A percentile compares a stretch with the other conserved stretches of the same genome.
These are phyloP conservation scores for Magnusiomyces tetraspermus DNA, from an alignment of 1,139 yeast genomes.

Conservation along the genomic window DNA sequence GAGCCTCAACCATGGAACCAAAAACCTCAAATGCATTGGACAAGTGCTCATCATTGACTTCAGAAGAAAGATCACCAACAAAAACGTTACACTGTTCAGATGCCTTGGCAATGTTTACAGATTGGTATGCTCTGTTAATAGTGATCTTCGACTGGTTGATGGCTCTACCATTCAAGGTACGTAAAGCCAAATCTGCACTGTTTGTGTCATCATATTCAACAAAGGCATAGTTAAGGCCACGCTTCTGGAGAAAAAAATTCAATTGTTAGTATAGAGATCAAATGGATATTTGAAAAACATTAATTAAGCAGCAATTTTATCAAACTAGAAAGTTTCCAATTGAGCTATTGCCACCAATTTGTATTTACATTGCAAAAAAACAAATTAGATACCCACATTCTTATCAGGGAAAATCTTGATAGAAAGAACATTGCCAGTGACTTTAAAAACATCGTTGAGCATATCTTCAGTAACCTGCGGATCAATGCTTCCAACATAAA, in stretches of 20 bases:
- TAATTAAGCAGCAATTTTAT: too few relatives aligned
- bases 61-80: slow-evolving; percentile 79
- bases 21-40: slow-evolving; percentile 50
- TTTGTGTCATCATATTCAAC: slow-evolving; percentile 57
- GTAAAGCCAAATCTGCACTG: slow-evolving; percentile 55
- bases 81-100: slow-evolving; percentile 58
- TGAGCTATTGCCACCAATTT: too few relatives aligned
- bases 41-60: slow-evolving; percentile 70
- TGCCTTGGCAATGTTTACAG: slow-evolving; percentile 48
- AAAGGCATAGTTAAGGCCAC: slow-evolving; percentile 74
- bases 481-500: slow-evolving; percentile 70
- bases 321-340: too few relatives aligned
- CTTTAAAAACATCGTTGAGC: slow-evolving; percentile 52
- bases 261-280: too few relatives aligned
- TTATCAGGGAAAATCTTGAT: slow-evolving; percentile 63
- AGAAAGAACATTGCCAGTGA: slow-evolving; percentile 41
- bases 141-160: slow-evolving; percentile 37
- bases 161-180: slow-evolving; percentile 47
- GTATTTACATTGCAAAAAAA: neutral
- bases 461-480: slow-evolving; percentile 55
- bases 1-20: slow-evolving; percentile 65
- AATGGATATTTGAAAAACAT: too few relatives aligned
- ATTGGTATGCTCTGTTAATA: slow-evolving; percentile 79
- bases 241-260: slow-evolving; percentile 11
- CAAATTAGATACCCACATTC: slow-evolving; percentile 30